Percentiles rank a stretch among this genome's conserved stretches.
phyloP scores from a whole-genome alignment of 805 yeast species.

The Wickerhamomyces hampshirensis region DNA sequence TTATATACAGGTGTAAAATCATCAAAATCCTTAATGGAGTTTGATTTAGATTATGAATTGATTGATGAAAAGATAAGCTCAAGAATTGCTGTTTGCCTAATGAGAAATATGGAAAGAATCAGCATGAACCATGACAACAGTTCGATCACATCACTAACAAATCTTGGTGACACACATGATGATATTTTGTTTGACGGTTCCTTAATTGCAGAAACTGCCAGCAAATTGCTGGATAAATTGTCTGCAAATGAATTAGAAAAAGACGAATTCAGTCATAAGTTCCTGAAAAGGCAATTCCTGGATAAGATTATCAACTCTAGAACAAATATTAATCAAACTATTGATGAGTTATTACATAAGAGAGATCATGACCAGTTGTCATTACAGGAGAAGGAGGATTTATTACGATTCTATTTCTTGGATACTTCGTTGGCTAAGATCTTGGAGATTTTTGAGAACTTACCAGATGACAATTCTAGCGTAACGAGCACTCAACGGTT shows the following conservation, averaged over 20 bases:
- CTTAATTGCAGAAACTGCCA: slow-evolving; percentile 68
- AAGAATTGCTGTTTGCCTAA: slow-evolving; percentile 70
- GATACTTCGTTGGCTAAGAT: slow-evolving; percentile 65
- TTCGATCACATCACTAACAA: neutral
- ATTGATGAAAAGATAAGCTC: slow-evolving; percentile 63
- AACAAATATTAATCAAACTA: slow-evolving; percentile 40
- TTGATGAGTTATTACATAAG: slow-evolving; percentile 52
- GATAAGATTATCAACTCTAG: slow-evolving; percentile 36
- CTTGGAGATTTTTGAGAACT: slow-evolving; percentile 29
- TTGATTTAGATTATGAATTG: slow-evolving; percentile 61
- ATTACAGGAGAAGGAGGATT: slow-evolving; percentile 68
- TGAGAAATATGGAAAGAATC: slow-evolving; percentile 75
- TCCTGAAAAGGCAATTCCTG: slow-evolving; percentile 35
- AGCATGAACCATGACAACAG: slow-evolving; percentile 30
- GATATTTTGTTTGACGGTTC: slow-evolving; percentile 77
- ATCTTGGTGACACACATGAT: slow-evolving; percentile 36
- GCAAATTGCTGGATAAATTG: slow-evolving; percentile 46
- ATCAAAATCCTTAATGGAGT: slow-evolving; percentile 56
- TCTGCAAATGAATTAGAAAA: slow-evolving; percentile 17
- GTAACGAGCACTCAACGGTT: slow-evolving; percentile 1
- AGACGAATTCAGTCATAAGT: slow-evolving; percentile 33
- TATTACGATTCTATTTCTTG: slow-evolving; percentile 62
- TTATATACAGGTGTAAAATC: slow-evolving; percentile 65
- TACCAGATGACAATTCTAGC: slow-evolving; percentile 12
- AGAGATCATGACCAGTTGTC: slow-evolving; percentile 44